phyloP scores from a whole-genome alignment of 2,329 filamentous ascomycete genomes.

The Penicillium sp. region DNA sequence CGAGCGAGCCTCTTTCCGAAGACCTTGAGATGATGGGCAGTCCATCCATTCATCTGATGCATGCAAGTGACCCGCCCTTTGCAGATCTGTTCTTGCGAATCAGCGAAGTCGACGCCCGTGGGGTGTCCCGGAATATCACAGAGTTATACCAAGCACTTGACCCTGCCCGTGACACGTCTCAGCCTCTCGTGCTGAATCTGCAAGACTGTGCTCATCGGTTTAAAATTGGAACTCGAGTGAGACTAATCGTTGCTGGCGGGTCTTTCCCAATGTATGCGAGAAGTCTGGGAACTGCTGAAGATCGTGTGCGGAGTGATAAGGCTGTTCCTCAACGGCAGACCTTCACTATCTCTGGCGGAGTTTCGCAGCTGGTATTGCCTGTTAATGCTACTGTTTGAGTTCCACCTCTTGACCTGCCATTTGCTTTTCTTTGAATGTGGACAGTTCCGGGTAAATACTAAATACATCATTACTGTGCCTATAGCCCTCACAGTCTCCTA shows the following conservation, averaged over 20 bases:
- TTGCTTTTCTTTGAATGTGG: no score
- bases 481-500: no score
- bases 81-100: conserved; percentile 19
- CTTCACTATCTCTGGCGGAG: conserved; percentile 11
- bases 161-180: conserved; percentile 11
- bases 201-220: conserved; percentile 19
- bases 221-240: conserved; percentile 9
- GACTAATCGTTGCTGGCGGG: conserved; percentile 17
- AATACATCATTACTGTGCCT: background rate
- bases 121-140: conserved; percentile 17
- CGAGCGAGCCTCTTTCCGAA: conserved; percentile 13
- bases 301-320: conserved; percentile 13
- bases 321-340: conserved; percentile 14
- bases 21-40: conserved; percentile 12
- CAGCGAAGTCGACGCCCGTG: conserved; percentile 13
- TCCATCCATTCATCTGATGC: conserved; percentile 13
- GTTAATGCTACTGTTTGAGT: conserved; percentile 1
- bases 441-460: background rate
- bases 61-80: conserved; percentile 16
- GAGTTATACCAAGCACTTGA: conserved; percentile 16
- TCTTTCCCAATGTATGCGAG: conserved; percentile 21
- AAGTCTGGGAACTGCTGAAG: conserved; percentile 15
- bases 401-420: background rate
- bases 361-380: conserved; percentile 16
- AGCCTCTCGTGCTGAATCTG: conserved; percentile 9